These are phyloP conservation scores for Primulina eburnea DNA, from an alignment of 257 asterid genomes.

Conservation along the genomic window DNA sequence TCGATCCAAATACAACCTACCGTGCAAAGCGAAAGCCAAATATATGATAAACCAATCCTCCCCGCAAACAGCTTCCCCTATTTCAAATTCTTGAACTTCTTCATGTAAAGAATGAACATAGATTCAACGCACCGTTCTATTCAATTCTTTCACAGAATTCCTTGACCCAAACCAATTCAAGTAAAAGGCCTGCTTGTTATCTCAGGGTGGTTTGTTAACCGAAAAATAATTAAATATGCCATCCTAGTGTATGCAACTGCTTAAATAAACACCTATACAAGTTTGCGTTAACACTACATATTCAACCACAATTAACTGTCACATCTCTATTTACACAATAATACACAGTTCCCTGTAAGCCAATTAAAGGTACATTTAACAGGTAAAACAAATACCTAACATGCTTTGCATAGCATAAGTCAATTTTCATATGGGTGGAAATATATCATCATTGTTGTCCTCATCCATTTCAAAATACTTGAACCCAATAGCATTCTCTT, in stretches of 20 bases:
- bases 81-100: too few relatives aligned
- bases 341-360: conserved; percentile 11
- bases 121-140: too few relatives aligned
- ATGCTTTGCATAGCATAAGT: conserved; percentile 1
- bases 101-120: too few relatives aligned
- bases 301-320: conserved; percentile 12
- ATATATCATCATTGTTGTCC: conserved; percentile 36
- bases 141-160: too few relatives aligned
- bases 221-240: background rate
- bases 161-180: too few relatives aligned
- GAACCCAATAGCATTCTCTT: conserved; percentile 40
- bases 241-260: background rate
- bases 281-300: background rate
- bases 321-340: conserved; percentile 23
- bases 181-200: background rate
- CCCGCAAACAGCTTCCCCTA: too few relatives aligned
- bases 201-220: too few relatives aligned
- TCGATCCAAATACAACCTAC: too few relatives aligned
- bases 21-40: too few relatives aligned
- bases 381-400: conserved; percentile 8
- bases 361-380: conserved; percentile 40
- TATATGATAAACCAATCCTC: too few relatives aligned
- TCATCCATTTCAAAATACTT: conserved; percentile 61
- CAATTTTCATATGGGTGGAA: conserved; percentile 56
- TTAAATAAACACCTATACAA: conserved; percentile 5